Base-by-base conservation (phyloP, 306 rosid species). In the Argentina anserina region DNA sequence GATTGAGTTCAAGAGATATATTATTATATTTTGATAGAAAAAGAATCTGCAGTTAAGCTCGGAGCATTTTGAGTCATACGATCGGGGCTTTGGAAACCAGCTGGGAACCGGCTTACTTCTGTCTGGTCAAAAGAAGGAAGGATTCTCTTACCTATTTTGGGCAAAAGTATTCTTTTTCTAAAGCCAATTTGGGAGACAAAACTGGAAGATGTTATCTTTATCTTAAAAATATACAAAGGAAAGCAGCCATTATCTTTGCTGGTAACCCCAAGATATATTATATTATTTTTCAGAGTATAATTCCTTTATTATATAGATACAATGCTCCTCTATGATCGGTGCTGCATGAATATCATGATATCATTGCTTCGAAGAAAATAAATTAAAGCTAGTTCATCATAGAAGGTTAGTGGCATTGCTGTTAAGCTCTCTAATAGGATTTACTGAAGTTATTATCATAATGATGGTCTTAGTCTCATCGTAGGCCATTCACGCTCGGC, bases 41-140 rank as follows among this genome's bases (percentile, higher is more conserved):
- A 55, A 25, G 60, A 50, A 20, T n/a, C 34, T 23, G 20, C 47
- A 42, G 13, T 18, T 7, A 11, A 72, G 42, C 1, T 58, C 31
- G 59, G 42, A 29, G 43, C 67, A 40, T 17, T 70, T 53, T 26
- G 18, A 69, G 39, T 53, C 75, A 9, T 52, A 25, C 2, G 67
- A 58, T 50, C 29, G 20, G 36, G 49, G n/a, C 10, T 69, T 31
- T 43, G 43, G 25, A 7, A 71, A 68, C 61, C 55, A 70, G 76
- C 72, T 37, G 58, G 43, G 65, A 47, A 55, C 72, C 60, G 50
- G 55, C n/a, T 3, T 60, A 26, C 40, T 45, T 33, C 36, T 33
- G 11, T 74, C 25, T 36, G 73, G 87, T 81, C 82, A 81, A 83
- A 83, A 83, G 77, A 62, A 83, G 75, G 74, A 67, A 76, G 21